Evolutionary conservation across 441 rosid genomes (phyloP).

Genomic region (Capsella rubella): DNA sequence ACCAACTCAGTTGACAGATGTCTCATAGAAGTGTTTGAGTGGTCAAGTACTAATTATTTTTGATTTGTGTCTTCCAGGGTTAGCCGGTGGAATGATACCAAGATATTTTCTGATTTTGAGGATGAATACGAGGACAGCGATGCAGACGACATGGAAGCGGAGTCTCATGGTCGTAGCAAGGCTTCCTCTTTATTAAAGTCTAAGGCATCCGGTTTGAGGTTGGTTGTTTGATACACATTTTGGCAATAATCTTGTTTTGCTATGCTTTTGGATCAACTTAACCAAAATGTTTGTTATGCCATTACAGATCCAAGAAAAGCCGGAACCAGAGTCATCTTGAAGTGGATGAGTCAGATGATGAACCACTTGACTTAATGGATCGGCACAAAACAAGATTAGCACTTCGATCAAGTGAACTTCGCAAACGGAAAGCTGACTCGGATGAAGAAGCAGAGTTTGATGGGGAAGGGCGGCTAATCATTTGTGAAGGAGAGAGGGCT

Average conservation of each 20-base stretch:
- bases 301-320: conserved; percentile 62
- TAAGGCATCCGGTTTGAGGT: conserved; percentile 61
- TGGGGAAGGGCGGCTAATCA: conserved; percentile 76
- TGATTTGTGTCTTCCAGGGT: conserved; percentile 54
- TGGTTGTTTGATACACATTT: conserved; percentile 39
- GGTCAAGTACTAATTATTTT: conserved; percentile 25
- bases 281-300: background rate
- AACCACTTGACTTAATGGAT: conserved; percentile 94
- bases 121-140: conserved; percentile 69
- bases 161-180: conserved; percentile 57
- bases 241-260: background rate
- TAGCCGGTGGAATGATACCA: conserved; percentile 96
- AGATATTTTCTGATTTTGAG: conserved; percentile 83
- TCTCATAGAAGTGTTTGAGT: conserved; percentile 23
- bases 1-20: conserved; percentile 24
- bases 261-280: conserved; percentile 25
- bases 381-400: conserved; percentile 75
- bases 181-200: conserved; percentile 57
- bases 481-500: conserved; percentile 59
- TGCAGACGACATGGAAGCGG: conserved; percentile 56
- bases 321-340: conserved; percentile 73
- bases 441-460: conserved; percentile 90
- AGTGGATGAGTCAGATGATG: conserved; percentile 83
- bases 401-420: conserved; percentile 63
- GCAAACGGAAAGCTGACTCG: conserved; percentile 71